Conservation (phyloP, 202 grass and related monocot genomes). For the Carex arenaria region DNA sequence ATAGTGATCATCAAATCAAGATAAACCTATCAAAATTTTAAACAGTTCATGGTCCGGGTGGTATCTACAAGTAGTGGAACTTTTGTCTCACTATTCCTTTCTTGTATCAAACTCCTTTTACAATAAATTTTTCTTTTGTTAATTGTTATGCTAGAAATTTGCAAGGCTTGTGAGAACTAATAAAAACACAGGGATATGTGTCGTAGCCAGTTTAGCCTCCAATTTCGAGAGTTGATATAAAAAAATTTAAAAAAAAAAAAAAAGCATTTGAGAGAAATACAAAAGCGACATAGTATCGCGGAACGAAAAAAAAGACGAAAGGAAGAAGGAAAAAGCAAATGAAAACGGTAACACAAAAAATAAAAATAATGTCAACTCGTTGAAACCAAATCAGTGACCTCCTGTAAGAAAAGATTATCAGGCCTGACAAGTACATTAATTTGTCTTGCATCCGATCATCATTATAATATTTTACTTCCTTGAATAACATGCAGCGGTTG, state of each 20-base stretch:
- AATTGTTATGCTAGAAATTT: neutral
- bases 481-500: neutral
- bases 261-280: neutral
- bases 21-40: neutral
- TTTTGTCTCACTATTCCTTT: neutral
- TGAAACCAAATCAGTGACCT: neutral
- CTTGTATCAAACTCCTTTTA: neutral
- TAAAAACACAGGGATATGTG: neutral
- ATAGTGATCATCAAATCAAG: neutral
- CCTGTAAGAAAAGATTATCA: neutral
- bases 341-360: neutral
- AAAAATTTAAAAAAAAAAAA: too few species aligned
- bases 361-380: neutral
- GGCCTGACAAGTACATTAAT: neutral
- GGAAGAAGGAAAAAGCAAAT: too few species aligned
- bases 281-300: neutral
- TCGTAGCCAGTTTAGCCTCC: too few species aligned
- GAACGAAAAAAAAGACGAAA: neutral
- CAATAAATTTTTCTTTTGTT: neutral
- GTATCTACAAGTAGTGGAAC: neutral
- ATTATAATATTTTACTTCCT: neutral
- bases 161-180: neutral
- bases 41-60: neutral
- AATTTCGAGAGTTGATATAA: neutral
- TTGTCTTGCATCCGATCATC: neutral